phyloP scores from a whole-genome alignment of 2,329 filamentous ascomycete species.

The Aquanectria penicillioides region DNA sequence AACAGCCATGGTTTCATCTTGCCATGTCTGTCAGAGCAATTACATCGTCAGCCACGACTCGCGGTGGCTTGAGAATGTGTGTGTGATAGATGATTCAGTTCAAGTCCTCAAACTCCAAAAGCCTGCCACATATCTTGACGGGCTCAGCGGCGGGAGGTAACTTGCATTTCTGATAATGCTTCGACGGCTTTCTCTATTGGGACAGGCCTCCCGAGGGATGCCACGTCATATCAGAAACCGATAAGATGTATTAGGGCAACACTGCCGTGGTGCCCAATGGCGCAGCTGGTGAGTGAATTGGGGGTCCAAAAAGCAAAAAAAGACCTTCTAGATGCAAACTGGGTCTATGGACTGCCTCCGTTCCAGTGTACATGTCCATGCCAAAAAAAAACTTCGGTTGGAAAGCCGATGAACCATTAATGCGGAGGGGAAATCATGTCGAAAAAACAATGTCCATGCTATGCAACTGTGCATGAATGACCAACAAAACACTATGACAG shows the following conservation, averaged over 20 bases:
- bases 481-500: slow-evolving; percentile 24
- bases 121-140: not conserved
- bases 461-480: slow-evolving; percentile 29
- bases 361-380: slow-evolving; percentile 31
- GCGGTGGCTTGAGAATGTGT: not conserved
- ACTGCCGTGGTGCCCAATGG: slow-evolving; percentile 8
- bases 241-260: slow-evolving; percentile 8
- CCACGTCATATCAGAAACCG: not conserved
- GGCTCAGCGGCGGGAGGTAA: not conserved
- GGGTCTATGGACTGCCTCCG: slow-evolving; percentile 33
- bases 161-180: not conserved
- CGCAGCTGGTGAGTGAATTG: slow-evolving; percentile 8
- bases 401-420: slow-evolving; percentile 25
- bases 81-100: not conserved
- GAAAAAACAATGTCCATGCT: slow-evolving; percentile 25
- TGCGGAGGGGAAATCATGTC: slow-evolving; percentile 24
- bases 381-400: slow-evolving; percentile 12
- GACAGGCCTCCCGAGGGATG: not conserved
- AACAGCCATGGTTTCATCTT: not conserved
- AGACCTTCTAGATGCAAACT: slow-evolving; percentile 41
- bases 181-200: slow-evolving; percentile 7
- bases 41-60: too few relatives aligned
- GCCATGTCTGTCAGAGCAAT: too few relatives aligned
- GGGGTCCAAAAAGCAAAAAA: slow-evolving; percentile 20
- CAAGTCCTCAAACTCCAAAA: not conserved